phyloP scores from a whole-genome alignment of 225 moss, liverwort and hornwort species.

The Bryum argenteum region DNA sequence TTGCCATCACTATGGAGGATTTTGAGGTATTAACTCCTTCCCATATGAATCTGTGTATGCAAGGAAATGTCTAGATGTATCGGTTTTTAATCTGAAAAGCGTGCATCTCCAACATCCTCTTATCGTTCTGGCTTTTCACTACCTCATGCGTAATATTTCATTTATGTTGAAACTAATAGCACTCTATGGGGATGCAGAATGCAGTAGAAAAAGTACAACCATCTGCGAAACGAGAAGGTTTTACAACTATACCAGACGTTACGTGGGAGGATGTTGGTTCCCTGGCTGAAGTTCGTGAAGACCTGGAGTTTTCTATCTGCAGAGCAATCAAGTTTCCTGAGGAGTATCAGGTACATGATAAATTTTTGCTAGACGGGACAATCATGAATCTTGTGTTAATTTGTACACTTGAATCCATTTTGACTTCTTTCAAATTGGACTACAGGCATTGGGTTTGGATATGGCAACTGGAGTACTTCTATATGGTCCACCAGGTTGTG shows the following conservation, averaged over 20 bases:
- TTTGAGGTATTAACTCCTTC: constrained; percentile 63
- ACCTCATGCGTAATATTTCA: neutral
- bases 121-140: neutral
- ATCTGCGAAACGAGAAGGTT: constrained; percentile 94
- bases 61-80: constrained; percentile 3
- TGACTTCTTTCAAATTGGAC: constrained; percentile 12
- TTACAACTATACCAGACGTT: constrained; percentile 93
- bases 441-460: constrained; percentile 81
- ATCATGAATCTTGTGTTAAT: constrained; percentile 4
- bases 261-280: constrained; percentile 98
- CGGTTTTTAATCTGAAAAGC: neutral
- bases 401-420: neutral
- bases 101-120: neutral
- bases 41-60: neutral
- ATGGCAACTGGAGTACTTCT: constrained; percentile 96
- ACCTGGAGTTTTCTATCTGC: constrained; percentile 92
- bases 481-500: constrained; percentile 98
- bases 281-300: constrained; percentile 86
- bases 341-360: constrained; percentile 67
- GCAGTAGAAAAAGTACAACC: constrained; percentile 91
- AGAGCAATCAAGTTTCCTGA: constrained; percentile 94
- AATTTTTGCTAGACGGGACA: neutral
- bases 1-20: constrained; percentile 95
- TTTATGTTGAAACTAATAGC: constrained; percentile 14
- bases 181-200: constrained; percentile 51